A percentile compares a stretch with the other conserved stretches of the same genome.
phyloP scores from a whole-genome alignment of 1,284 basidiomycete species.

The Ustilago crameri region DNA sequence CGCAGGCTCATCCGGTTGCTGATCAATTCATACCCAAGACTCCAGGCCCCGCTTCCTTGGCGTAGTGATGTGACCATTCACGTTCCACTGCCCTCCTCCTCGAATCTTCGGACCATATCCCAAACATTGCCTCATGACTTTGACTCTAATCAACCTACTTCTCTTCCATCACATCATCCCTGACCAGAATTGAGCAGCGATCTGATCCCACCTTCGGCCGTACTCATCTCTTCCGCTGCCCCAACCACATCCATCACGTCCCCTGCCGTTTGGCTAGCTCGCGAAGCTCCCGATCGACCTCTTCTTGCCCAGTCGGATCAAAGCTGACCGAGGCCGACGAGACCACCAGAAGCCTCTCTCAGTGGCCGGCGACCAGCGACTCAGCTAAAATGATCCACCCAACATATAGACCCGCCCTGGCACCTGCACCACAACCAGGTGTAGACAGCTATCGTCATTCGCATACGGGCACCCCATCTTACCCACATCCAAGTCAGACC shows the following conservation, averaged over 20 bases:
- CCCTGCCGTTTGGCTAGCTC: too few relatives aligned
- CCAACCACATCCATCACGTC: too few relatives aligned
- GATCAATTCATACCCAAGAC: neutral
- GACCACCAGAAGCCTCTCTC: neutral
- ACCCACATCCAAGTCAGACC: neutral
- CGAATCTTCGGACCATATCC: neutral
- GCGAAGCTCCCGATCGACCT: too few relatives aligned
- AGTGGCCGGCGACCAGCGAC: neutral
- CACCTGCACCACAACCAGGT: slow-evolving; percentile 3
- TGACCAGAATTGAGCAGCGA: neutral
- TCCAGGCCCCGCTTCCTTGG: neutral
- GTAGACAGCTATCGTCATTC: slow-evolving; percentile 5
- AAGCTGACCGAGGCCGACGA: neutral
- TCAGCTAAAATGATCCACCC: slow-evolving; percentile 22
- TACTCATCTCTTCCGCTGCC: too few relatives aligned
- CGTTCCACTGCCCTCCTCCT: neutral
- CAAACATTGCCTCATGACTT: slow-evolving; percentile 4
- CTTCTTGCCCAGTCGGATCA: neutral
- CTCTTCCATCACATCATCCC: neutral
- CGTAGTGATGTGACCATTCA: neutral
- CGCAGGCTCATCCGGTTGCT: neutral
- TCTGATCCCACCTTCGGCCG: too few relatives aligned
- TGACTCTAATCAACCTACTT: neutral
- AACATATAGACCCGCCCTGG: slow-evolving; percentile 18
- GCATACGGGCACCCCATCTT: neutral